Evolutionary conservation across 768 basidiomycete species (phyloP).

Genomic region (Suillus ampliporus): DNA sequence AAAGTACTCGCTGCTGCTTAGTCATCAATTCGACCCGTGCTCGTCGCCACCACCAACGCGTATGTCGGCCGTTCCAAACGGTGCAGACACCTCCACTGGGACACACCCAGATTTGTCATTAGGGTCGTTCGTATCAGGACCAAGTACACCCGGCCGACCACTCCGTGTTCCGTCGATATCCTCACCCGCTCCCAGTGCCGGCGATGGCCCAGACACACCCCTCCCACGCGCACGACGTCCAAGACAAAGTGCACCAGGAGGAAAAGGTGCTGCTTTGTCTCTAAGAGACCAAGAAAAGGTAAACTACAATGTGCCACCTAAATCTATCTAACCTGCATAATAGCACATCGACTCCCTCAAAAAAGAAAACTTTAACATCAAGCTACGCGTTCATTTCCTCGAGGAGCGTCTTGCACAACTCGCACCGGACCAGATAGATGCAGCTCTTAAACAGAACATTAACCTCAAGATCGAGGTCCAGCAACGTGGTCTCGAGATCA

Average conservation of each 20-base stretch:
- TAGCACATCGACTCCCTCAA: constrained; percentile 95
- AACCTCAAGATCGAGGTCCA: constrained; percentile 93
- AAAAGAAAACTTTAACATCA: constrained; percentile 97
- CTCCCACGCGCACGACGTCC: constrained; percentile 51
- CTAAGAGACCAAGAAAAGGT: constrained; percentile 98
- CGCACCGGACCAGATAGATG: constrained; percentile 91
- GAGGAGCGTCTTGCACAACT: constrained; percentile 91
- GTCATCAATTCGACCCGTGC: background rate
- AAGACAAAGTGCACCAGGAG: constrained; percentile 29
- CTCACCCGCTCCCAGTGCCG: constrained; percentile 55
- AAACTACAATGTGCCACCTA: constrained; percentile 22
- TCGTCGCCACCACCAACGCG: background rate
- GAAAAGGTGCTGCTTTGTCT: constrained; percentile 62
- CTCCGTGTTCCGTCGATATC: constrained; percentile 55
- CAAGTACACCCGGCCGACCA: constrained; percentile 56
- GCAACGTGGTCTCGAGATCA: constrained; percentile 87
- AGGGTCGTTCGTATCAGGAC: constrained; percentile 56
- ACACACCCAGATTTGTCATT: constrained; percentile 67
- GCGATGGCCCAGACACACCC: constrained; percentile 59
- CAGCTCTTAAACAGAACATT: constrained; percentile 90
- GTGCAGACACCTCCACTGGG: constrained; percentile 36
- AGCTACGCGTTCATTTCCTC: constrained; percentile 93
- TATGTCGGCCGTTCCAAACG: constrained; percentile 1
- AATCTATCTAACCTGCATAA: background rate
- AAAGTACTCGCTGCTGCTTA: background rate